Conservation (phyloP, 306 rosid species). For the Castanea sativa region DNA sequence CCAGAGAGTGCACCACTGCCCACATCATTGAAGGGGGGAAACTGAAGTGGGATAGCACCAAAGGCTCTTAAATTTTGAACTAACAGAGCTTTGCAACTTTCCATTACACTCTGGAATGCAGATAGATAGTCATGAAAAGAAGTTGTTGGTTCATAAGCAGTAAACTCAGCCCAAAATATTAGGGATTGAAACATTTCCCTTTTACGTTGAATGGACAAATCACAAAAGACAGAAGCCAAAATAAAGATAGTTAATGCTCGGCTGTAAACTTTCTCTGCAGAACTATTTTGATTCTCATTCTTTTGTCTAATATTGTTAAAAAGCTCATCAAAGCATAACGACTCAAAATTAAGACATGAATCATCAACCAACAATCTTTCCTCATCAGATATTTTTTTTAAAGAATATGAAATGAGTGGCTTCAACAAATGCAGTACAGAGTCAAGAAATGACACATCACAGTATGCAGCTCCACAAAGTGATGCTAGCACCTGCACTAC, state of each 20-base stretch:
- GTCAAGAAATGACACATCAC: slow-evolving; percentile 88
- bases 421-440: slow-evolving; percentile 65
- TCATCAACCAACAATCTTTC: slow-evolving; percentile 58
- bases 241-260: slow-evolving; percentile 73
- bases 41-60: slow-evolving; percentile 59
- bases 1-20: slow-evolving; percentile 33
- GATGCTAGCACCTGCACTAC: slow-evolving; percentile 76
- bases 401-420: slow-evolving; percentile 84
- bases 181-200: slow-evolving; percentile 73
- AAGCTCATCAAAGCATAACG: slow-evolving; percentile 79
- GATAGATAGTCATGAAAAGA: slow-evolving; percentile 70
- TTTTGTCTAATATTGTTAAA: slow-evolving; percentile 48
- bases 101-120: slow-evolving; percentile 79
- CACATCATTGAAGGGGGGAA: slow-evolving; percentile 27
- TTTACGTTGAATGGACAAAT: slow-evolving; percentile 62
- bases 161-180: slow-evolving; percentile 56
- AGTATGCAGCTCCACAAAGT: slow-evolving; percentile 70
- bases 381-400: slow-evolving; percentile 61
- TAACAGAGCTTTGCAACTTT: slow-evolving; percentile 61
- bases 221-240: slow-evolving; percentile 76
- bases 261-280: slow-evolving; percentile 46
- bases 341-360: slow-evolving; percentile 75
- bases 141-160: slow-evolving; percentile 65
- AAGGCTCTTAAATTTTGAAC: slow-evolving; percentile 46
- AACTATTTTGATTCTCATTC: slow-evolving; percentile 33